Base-by-base conservation (phyloP, 106 monocot genomes). In the Vanilla planifolia region DNA sequence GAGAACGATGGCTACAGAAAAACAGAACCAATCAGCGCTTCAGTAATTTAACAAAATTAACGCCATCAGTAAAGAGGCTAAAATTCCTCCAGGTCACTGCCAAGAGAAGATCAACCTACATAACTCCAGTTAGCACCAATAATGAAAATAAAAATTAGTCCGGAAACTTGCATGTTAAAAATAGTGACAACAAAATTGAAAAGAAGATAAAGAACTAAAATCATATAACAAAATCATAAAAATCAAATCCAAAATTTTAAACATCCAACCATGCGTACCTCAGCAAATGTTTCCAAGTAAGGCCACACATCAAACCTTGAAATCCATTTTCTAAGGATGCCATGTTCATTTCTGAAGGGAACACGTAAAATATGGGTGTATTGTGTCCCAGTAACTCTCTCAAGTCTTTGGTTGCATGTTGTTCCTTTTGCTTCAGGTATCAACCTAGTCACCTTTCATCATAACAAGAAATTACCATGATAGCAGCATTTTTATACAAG, bases 281-380 rank as follows among this genome's bases (percentile, higher is more conserved):
- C 83, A 8, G 85, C 60, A 76, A 89, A 95, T 22, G 21, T 78
- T 64, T 95, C 94, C 74, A 89, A 74, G 56, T 80, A 95, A 56
- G 94, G 94, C 94, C 94, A 95, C 14, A 95, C 89, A 78, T 95
- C 94, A 80, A 95, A 95, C 51, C 83, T 77, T 60, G 94, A 95
- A 60, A 95, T 86, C 94, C 94, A 95, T 69, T 95, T 89, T 19
- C 53, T 70, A 48, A 89, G 84, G 71, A 89, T 78, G 24, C 94
- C 94, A 5, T 83, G 70, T 67, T 95, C 78, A 62, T 64, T 83
- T 59, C 80, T 83, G 63, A 95, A 95, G 51, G 94, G 89, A 20
- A 95, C 86, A 6, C 94, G 56, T 63, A 95, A 78, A 60, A 95
- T 95, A 59, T 71, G 67, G 26, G 80, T 62, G 61, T 89, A 73